A percentile compares a stretch with the other conserved stretches of the same genome.
Conservation (phyloP, 2,329 filamentous ascomycete species). For the Penicillium brevicompactum region DNA sequence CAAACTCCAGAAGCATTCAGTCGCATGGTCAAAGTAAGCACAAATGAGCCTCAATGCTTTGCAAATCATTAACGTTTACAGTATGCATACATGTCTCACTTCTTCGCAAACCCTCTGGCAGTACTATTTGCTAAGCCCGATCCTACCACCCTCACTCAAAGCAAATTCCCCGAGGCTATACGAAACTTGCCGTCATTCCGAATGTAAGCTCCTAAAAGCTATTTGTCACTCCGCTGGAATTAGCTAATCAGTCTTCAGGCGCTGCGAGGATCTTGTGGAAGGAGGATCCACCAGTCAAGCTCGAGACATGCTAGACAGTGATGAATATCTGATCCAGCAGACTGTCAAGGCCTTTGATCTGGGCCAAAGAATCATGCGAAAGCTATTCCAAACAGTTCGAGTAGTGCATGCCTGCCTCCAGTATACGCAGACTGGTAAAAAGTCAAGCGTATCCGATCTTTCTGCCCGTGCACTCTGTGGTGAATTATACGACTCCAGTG, state of each 20-base stretch:
- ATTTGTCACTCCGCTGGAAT: not conserved
- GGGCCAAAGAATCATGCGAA: slow-evolving; percentile 44
- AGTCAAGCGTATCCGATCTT: slow-evolving; percentile 37
- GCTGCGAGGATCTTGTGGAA: slow-evolving; percentile 47
- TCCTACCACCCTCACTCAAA: slow-evolving; percentile 30
- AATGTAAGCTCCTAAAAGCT: slow-evolving; percentile 31
- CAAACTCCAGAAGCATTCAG: slow-evolving; percentile 59
- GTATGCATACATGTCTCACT: slow-evolving; percentile 66
- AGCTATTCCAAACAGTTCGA: slow-evolving; percentile 37
- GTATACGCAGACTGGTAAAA: slow-evolving; percentile 33
- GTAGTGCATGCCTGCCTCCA: slow-evolving; percentile 30
- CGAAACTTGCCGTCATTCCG: slow-evolving; percentile 61
- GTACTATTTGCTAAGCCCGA: slow-evolving; percentile 47
- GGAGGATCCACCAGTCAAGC: slow-evolving; percentile 36
- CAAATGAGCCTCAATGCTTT: not conserved
- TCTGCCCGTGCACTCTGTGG: slow-evolving; percentile 50
- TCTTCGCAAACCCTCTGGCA: slow-evolving; percentile 62
- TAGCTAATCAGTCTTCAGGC: slow-evolving; percentile 30
- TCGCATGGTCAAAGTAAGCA: slow-evolving; percentile 53
- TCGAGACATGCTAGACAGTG: slow-evolving; percentile 52
- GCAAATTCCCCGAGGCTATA: slow-evolving; percentile 56
- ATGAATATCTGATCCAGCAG: slow-evolving; percentile 50
- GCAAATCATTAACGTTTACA: slow-evolving; percentile 35
- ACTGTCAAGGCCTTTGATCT: slow-evolving; percentile 39
- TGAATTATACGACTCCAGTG: slow-evolving; percentile 54